Evolutionary conservation across 257 asterid species (phyloP).

Genomic region (Buddleja alternifolia): DNA sequence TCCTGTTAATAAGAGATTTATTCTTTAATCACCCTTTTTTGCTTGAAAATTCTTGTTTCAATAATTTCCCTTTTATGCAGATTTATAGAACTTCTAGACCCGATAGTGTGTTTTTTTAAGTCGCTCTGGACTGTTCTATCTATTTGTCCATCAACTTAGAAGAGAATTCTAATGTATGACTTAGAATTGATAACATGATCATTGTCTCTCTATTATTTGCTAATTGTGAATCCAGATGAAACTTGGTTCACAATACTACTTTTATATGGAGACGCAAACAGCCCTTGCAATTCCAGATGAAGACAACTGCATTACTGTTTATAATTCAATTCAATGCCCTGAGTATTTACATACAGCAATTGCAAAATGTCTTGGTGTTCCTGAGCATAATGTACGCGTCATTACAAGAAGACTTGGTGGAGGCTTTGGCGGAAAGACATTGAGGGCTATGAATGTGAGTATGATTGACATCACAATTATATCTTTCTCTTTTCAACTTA

Average conservation of each 20-base stretch:
- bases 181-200: background rate
- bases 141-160: background rate
- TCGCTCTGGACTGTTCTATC: background rate
- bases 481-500: background rate
- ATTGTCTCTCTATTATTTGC: background rate
- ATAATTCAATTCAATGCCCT: constrained; percentile 63
- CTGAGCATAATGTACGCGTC: constrained; percentile 67
- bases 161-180: background rate
- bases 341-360: constrained; percentile 56
- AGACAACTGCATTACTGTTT: constrained; percentile 79
- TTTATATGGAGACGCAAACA: constrained; percentile 74
- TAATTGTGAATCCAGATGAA: constrained; percentile 44
- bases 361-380: constrained; percentile 73
- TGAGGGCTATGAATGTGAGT: constrained; percentile 59
- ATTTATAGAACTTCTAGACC: no score
- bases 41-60: background rate
- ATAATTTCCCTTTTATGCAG: background rate
- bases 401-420: constrained; percentile 81
- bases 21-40: background rate
- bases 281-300: constrained; percentile 81
- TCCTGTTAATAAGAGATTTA: background rate
- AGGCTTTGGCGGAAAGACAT: constrained; percentile 76
- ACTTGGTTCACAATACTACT: constrained; percentile 69
- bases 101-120: no score
- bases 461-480: background rate